Percentiles rank a stretch among this genome's conserved stretches.
phyloP scores from a whole-genome alignment of 805 yeast genomes.

The Saturnispora gosingensis region DNA sequence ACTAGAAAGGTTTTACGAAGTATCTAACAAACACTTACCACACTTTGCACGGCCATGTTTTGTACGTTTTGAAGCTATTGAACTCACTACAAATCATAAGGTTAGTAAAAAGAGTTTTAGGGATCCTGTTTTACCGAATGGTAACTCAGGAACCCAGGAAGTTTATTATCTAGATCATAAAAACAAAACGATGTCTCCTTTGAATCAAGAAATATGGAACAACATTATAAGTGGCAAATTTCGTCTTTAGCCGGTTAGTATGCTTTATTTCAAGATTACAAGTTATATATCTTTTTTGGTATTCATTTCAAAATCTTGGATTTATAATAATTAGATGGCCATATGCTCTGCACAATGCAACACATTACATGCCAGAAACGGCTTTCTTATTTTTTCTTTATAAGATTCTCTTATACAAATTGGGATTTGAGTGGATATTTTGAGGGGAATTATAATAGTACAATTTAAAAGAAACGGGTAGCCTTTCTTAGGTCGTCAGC shows the following conservation, averaged over 20 bases:
- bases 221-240: conserved; percentile 19
- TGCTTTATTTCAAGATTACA: too few species aligned
- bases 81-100: conserved; percentile 74
- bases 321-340: neutral
- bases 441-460: neutral
- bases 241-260: conserved; percentile 1
- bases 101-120: conserved; percentile 61
- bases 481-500: conserved; percentile 45
- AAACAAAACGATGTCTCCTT: conserved; percentile 41
- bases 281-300: neutral
- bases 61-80: conserved; percentile 58
- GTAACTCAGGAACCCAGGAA: conserved; percentile 46
- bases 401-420: too few species aligned
- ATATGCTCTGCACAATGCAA: neutral
- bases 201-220: conserved; percentile 52
- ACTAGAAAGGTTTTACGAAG: conserved; percentile 31
- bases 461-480: neutral
- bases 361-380: neutral
- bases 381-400: neutral
- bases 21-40: conserved; percentile 46
- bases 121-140: conserved; percentile 61
- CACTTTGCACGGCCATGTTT: conserved; percentile 81
- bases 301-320: neutral
- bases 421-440: too few species aligned
- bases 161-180: conserved; percentile 58